Conservation (phyloP, 257 asterid genomes). For the Penstemon eatonii region DNA sequence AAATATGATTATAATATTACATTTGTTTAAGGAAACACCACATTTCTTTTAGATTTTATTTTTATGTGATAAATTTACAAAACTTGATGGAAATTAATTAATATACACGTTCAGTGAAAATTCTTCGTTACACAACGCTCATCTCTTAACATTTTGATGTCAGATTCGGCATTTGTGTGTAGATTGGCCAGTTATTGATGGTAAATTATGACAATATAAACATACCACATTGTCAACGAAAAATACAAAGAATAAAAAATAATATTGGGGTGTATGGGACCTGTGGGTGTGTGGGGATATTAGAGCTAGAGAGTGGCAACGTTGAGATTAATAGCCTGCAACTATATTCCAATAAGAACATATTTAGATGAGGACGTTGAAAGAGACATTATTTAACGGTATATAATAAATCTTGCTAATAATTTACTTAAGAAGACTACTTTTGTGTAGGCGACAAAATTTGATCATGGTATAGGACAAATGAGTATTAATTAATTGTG, state of each 20-base stretch:
- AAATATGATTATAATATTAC: too few species aligned
- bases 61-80: too few species aligned
- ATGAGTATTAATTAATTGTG: not conserved
- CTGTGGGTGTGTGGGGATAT: not conserved
- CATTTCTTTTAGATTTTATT: too few species aligned
- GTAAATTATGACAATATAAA: not conserved
- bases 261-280: not conserved
- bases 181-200: not conserved
- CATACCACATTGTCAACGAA: not conserved
- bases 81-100: too few species aligned
- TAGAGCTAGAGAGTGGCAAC: not conserved
- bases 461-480: conserved; percentile 23
- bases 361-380: conserved; percentile 24
- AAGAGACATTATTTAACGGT: conserved; percentile 34
- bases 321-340: conserved; percentile 21
- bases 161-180: not conserved
- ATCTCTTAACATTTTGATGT: too few species aligned
- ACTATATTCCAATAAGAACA: conserved; percentile 18
- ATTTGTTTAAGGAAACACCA: too few species aligned
- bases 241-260: not conserved
- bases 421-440: conserved; percentile 13
- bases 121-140: too few species aligned
- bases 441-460: conserved; percentile 36
- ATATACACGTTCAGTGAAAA: too few species aligned
- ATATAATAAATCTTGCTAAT: conserved; percentile 16